Evolutionary conservation across 2,329 filamentous ascomycete species (phyloP).

Genomic region (Cephalotrichum gorgonifer): DNA sequence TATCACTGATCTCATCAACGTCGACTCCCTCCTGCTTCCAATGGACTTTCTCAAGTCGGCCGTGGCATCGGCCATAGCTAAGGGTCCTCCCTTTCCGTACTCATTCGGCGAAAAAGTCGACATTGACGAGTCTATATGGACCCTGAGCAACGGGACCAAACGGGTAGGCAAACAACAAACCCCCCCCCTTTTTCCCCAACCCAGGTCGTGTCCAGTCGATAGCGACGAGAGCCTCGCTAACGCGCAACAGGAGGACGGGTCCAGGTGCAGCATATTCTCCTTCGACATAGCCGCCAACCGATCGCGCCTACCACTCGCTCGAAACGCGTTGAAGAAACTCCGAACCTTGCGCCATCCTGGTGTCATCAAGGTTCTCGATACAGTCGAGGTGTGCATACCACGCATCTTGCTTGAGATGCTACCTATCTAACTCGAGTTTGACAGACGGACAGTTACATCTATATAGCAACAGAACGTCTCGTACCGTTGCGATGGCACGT

Average conservation of each 20-base stretch:
- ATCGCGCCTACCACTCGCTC: constrained; percentile 73
- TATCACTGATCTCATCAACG: too few relatives aligned
- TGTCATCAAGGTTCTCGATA: constrained; percentile 87
- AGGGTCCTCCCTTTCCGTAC: constrained; percentile 88
- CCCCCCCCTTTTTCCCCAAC: background rate
- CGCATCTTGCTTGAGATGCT: background rate
- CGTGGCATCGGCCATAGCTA: constrained; percentile 91
- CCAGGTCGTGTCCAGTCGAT: too few relatives aligned
- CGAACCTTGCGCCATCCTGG: constrained; percentile 89
- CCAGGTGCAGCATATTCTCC: constrained; percentile 90
- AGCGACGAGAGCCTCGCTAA: background rate
- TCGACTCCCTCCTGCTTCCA: background rate
- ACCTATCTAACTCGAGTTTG: background rate
- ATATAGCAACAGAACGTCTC: constrained; percentile 88
- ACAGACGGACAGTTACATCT: constrained; percentile 87
- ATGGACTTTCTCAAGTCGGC: constrained; percentile 99
- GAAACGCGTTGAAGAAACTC: constrained; percentile 88
- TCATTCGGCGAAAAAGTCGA: constrained; percentile 88
- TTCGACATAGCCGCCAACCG: constrained; percentile 82
- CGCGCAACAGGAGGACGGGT: constrained; percentile 68
- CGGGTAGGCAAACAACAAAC: constrained; percentile 43
- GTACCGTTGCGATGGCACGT: constrained; percentile 84
- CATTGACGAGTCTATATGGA: constrained; percentile 89
- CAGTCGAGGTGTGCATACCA: constrained; percentile 59
- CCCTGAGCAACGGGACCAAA: constrained; percentile 88